Conservation (phyloP, 192 early-diverging fungal genomes). For the Coemansia javaensis region DNA sequence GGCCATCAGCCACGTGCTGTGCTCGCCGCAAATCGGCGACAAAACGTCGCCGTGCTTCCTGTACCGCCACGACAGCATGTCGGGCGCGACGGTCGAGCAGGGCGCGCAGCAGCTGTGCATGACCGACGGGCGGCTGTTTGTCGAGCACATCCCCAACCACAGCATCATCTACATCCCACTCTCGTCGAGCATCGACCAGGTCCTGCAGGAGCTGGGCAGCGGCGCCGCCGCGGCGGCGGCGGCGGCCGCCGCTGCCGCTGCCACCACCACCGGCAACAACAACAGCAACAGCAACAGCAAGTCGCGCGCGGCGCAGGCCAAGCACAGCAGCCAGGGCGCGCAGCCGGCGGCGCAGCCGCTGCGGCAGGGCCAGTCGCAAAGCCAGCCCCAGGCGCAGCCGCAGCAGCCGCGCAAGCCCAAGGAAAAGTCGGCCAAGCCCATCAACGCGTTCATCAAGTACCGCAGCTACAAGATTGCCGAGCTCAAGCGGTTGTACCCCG, state of each 20-base stretch:
- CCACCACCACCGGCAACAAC: neutral
- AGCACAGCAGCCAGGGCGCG: no score
- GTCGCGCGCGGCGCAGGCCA: neutral
- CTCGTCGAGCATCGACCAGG: slow-evolving; percentile 25
- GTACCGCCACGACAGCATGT: slow-evolving; percentile 33
- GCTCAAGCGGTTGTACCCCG: slow-evolving; percentile 42
- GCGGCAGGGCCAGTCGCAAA: no score
- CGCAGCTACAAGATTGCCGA: slow-evolving; percentile 49
- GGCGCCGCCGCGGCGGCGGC: slow-evolving; percentile 3
- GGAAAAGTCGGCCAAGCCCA: slow-evolving; percentile 50
- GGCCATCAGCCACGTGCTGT: slow-evolving; percentile 5
- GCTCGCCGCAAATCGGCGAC: slow-evolving; percentile 14
- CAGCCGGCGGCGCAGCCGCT: neutral
- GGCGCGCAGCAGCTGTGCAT: slow-evolving; percentile 37
- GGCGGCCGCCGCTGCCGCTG: neutral
- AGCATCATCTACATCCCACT: slow-evolving; percentile 34
- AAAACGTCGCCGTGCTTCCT: slow-evolving; percentile 28
- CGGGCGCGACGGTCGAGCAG: slow-evolving; percentile 17
- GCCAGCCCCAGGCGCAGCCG: slow-evolving; percentile 5
- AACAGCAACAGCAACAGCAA: neutral
- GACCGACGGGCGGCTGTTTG: slow-evolving; percentile 33
- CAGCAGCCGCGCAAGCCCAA: slow-evolving; percentile 34
- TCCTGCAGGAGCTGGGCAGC: slow-evolving; percentile 20
- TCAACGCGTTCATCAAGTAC: slow-evolving; percentile 50
- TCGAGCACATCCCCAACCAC: slow-evolving; percentile 46